These are phyloP conservation scores for Fennellomyces sp. DNA, from an alignment of 371 early-diverging fungal species.

Conservation along the genomic window DNA sequence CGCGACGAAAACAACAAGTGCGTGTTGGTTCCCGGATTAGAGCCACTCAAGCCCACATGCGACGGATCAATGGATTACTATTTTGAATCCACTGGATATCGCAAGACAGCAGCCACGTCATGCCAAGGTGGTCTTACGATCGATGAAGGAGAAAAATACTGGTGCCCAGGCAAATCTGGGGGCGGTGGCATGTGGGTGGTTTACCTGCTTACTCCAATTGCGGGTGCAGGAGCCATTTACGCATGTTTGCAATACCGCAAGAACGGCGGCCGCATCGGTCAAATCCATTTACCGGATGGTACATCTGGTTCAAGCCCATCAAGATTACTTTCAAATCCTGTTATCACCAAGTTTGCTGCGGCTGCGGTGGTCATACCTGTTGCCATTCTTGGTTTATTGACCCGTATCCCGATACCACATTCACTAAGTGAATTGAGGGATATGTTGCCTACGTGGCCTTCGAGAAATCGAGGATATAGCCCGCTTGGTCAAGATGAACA, in stretches of 20 bases:
- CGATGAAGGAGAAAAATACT: constrained; percentile 60
- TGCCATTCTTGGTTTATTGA: constrained; percentile 38
- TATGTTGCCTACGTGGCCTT: constrained; percentile 31
- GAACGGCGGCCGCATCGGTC: constrained; percentile 41
- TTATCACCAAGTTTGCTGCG: constrained; percentile 40
- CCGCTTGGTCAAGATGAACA: constrained; percentile 53
- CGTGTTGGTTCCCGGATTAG: constrained; percentile 62
- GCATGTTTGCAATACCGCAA: constrained; percentile 36
- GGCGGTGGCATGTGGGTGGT: constrained; percentile 36
- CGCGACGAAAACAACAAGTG: constrained; percentile 65
- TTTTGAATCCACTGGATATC: constrained; percentile 68
- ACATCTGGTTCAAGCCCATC: constrained; percentile 10
- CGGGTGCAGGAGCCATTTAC: constrained; percentile 40
- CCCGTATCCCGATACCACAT: constrained; percentile 40
- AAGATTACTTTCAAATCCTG: constrained; percentile 29
- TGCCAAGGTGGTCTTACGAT: constrained; percentile 65
- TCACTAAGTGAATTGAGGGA: constrained; percentile 28
- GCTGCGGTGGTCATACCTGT: constrained; percentile 45
- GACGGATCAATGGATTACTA: constrained; percentile 59
- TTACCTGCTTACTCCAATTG: constrained; percentile 40
- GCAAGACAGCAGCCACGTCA: constrained; percentile 75
- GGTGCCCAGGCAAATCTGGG: constrained; percentile 68
- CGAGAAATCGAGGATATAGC: constrained; percentile 30
- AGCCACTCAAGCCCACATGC: constrained; percentile 61
- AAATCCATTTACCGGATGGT: constrained; percentile 45